These are phyloP conservation scores for Cercophora newfieldiana DNA, from an alignment of 495 filamentous ascomycete genomes.

Conservation along the genomic window DNA sequence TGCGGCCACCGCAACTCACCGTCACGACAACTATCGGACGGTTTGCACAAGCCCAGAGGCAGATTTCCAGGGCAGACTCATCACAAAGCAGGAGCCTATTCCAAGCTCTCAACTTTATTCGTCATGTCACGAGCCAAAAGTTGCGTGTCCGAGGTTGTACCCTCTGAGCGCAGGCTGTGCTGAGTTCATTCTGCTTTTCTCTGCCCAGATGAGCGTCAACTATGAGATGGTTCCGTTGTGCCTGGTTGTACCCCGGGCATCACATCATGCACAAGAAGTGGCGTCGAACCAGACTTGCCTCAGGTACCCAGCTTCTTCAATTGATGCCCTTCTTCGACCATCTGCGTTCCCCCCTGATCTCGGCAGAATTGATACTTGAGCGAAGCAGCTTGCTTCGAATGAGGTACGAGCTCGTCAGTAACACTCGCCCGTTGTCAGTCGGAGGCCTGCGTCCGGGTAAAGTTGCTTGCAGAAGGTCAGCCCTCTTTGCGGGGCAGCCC, in stretches of 20 bases:
- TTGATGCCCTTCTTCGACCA: neutral
- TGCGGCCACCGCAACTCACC: neutral
- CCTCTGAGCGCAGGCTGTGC: neutral
- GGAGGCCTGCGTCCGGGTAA: slow-evolving; percentile 2
- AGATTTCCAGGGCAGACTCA: neutral
- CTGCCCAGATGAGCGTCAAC: neutral
- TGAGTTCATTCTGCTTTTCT: neutral
- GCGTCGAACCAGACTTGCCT: neutral
- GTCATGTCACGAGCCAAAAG: neutral
- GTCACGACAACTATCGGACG: neutral
- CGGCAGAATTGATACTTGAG: neutral
- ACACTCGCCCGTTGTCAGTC: neutral
- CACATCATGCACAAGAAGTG: neutral
- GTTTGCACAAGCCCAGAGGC: neutral
- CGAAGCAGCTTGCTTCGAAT: neutral
- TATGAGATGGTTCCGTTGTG: neutral
- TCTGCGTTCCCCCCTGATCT: neutral
- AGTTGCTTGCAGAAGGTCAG: slow-evolving; percentile 4
- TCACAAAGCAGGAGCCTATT: neutral
- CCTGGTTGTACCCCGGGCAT: neutral
- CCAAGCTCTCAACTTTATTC: neutral
- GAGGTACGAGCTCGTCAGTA: neutral
- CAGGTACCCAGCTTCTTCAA: neutral
- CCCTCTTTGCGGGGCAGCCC: slow-evolving; percentile 10
- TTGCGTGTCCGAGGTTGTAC: neutral